A percentile compares a stretch with the other conserved stretches of the same genome.
phyloP scores from a whole-genome alignment of 495 filamentous ascomycete species.

The Elasticomyces elasticus region DNA sequence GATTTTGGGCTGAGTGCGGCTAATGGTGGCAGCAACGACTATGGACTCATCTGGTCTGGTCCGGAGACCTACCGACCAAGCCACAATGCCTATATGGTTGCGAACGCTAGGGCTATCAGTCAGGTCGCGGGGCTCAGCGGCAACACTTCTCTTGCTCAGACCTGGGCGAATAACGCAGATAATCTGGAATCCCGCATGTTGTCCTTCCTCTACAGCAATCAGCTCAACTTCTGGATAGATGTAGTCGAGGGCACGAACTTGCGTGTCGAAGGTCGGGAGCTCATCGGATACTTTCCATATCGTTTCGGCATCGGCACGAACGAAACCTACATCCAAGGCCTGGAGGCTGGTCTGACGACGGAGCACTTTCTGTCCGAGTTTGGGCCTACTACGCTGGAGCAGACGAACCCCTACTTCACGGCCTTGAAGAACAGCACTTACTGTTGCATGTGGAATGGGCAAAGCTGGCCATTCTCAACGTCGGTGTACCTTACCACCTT shows the following conservation, averaged over 20 bases:
- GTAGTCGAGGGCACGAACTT: slow-evolving; percentile 34
- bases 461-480: slow-evolving; percentile 40
- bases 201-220: slow-evolving; percentile 32
- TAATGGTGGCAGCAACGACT: slow-evolving; percentile 22
- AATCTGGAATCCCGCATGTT: slow-evolving; percentile 33
- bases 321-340: slow-evolving; percentile 26
- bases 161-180: slow-evolving; percentile 30
- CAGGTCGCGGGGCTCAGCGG: slow-evolving; percentile 29
- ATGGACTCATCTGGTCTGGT: slow-evolving; percentile 30
- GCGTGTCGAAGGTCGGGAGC: slow-evolving; percentile 32
- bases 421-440: slow-evolving; percentile 33
- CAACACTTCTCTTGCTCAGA: slow-evolving; percentile 21
- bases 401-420: slow-evolving; percentile 34
- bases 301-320: slow-evolving; percentile 36
- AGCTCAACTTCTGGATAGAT: slow-evolving; percentile 39
- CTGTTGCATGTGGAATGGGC: slow-evolving; percentile 41
- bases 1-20: slow-evolving; percentile 17
- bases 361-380: slow-evolving; percentile 35
- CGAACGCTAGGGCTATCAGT: slow-evolving; percentile 36
- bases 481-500: slow-evolving; percentile 32
- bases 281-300: slow-evolving; percentile 37
- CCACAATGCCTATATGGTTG: slow-evolving; percentile 41
- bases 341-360: slow-evolving; percentile 30
- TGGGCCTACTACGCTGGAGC: slow-evolving; percentile 39
- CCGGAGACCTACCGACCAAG: slow-evolving; percentile 37